phyloP scores from a whole-genome alignment of 2,329 filamentous ascomycete species.

The Cladosporium cucumerinum region DNA sequence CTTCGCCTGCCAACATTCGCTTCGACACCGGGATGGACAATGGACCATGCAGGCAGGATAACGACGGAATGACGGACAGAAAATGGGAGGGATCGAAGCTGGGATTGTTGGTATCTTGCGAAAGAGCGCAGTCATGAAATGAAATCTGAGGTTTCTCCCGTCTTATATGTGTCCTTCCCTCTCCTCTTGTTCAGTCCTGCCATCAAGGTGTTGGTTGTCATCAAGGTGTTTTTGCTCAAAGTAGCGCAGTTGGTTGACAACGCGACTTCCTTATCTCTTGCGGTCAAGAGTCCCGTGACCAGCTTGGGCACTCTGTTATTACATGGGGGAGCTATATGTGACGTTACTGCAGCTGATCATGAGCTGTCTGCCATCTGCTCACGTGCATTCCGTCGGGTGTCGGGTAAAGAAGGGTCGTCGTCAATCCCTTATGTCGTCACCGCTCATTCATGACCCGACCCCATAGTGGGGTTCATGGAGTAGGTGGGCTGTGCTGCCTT shows the following conservation, averaged over 20 bases:
- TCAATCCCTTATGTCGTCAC: background rate
- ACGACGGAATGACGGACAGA: background rate
- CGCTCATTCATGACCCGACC: background rate
- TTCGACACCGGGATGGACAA: constrained; percentile 13
- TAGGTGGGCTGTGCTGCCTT: constrained; percentile 5
- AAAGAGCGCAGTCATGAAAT: constrained; percentile 5
- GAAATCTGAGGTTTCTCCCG: constrained; percentile 2
- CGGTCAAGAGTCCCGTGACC: background rate
- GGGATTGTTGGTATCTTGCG: background rate
- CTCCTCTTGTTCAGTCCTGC: background rate
- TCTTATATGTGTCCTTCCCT: constrained; percentile 1
- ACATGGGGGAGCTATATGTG: constrained; percentile 1
- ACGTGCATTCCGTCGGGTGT: background rate
- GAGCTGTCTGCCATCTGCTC: background rate
- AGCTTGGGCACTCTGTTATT: background rate
- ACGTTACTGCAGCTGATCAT: background rate
- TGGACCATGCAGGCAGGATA: background rate
- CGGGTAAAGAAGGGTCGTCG: background rate
- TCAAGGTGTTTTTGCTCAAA: constrained; percentile 14
- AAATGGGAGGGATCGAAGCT: background rate
- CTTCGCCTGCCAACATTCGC: constrained; percentile 10
- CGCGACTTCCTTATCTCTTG: background rate
- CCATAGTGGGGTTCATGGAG: constrained; percentile 8
- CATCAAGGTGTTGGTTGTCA: constrained; percentile 10
- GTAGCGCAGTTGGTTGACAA: background rate